Base-by-base conservation (phyloP, 352 stramenopile genomes). In the Phytophthora uliginosa region DNA sequence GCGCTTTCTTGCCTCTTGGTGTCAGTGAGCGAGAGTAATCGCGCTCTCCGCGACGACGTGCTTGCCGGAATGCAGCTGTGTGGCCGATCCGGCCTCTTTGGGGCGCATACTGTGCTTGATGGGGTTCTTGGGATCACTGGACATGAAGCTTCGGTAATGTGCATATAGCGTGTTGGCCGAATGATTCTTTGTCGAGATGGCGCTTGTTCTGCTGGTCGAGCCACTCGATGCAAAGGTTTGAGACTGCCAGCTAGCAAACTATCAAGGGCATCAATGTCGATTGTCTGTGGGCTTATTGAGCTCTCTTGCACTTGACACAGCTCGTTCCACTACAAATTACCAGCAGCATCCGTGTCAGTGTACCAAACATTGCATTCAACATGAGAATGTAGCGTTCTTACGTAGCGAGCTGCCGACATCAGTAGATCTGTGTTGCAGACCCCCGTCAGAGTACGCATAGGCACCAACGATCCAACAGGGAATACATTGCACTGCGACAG, bases 251-350 rank as follows among this genome's bases (percentile, higher is more conserved):
- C 72, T 9, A 91, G 73, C 48, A 93, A 79, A 13, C 68, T 79
- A 24, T 93, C 85, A 6, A 93, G 59, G 15, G 76, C 79, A 20
- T 93, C 82, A n/a, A 93, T 82, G 48, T 93, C 85, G n/a, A 93
- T 79, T 24, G 58, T 59, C 18, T 69, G 55, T 6, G 63, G 34
- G 9, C 60, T 75, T 18, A 34, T 53, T 50, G 28, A 59, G 12
- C 42, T 52, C 2, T 72, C 73, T 47, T 81, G 63, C 20, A 56
- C 59, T 58, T 84, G 76, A 48, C 66, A 79, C 20, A 89, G 33
- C 18, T 82, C 73, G 48, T 24, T 60, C 83, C 83, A 91, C 77
- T 85, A 38, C 48, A 22, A 24, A 53, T 28, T 7, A 51, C 13
- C 38, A 5, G 40, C 56, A 52, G 17, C n/a, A 63, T 34, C 20